These are phyloP conservation scores for Ascochyta lentis DNA, from an alignment of 2,329 filamentous ascomycete genomes.

Conservation along the genomic window DNA sequence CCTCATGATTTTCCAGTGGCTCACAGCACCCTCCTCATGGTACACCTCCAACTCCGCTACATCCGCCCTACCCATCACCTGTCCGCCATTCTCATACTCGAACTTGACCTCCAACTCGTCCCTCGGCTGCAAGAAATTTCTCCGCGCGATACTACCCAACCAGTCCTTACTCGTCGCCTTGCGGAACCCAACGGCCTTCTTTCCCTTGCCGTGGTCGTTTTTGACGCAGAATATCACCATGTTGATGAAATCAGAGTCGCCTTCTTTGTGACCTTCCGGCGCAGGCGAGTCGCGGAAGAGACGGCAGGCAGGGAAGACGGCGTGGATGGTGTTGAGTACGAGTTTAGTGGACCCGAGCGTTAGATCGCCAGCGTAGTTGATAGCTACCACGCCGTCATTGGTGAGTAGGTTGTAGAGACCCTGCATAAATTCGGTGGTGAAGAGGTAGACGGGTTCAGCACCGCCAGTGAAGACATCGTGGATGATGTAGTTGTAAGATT, in stretches of 20 bases:
- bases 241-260: conserved; percentile 79
- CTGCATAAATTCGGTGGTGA: conserved; percentile 83
- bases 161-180: conserved; percentile 69
- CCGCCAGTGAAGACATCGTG: conserved; percentile 98
- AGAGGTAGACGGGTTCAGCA: conserved; percentile 86
- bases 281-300: conserved; percentile 81
- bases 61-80: conserved; percentile 67
- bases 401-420: conserved; percentile 75
- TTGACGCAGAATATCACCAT: conserved; percentile 95
- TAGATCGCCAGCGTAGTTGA: conserved; percentile 96
- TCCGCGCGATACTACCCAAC: conserved; percentile 73
- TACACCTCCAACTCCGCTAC: conserved; percentile 71
- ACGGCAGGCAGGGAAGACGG: conserved; percentile 87
- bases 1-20: conserved; percentile 94
- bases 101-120: conserved; percentile 68
- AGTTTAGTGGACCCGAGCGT: conserved; percentile 76
- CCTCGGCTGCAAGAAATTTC: conserved; percentile 73
- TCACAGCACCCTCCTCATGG: conserved; percentile 77
- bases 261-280: conserved; percentile 50
- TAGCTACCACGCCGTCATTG: conserved; percentile 82
- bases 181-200: conserved; percentile 69
- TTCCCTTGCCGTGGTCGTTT: conserved; percentile 47
- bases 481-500: conserved; percentile 85
- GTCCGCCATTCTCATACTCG: conserved; percentile 50
- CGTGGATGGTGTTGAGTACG: conserved; percentile 80